Base-by-base conservation (phyloP, 345 rosid species). In the Viola odorata region DNA sequence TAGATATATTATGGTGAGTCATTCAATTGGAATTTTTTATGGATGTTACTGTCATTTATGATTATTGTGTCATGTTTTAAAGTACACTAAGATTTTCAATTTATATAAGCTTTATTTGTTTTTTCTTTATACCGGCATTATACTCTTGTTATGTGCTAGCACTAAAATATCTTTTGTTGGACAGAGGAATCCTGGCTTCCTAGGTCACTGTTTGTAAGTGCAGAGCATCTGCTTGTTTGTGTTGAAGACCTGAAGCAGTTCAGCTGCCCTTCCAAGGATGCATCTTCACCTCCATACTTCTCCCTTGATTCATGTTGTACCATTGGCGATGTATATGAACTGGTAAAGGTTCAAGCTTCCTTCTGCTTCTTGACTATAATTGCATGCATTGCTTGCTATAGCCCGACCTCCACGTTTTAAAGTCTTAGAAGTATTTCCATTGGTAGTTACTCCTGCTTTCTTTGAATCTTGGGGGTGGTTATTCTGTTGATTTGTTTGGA, bases 241-340 rank as follows among this genome's bases (percentile, higher is more conserved):
- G 37, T 53, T 41, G 99, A 94, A 79, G 96, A 90, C 71, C 78
- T 94, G 53, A 77, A 15, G 73, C 86, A 50, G 81, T 88, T 94
- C 63, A 69, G 81, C 68, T 72, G 81, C 63, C 69, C 70, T 65
- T 71, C 77, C 40, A 15, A 64, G 48, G 67, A 64, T 67, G 73
- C 70, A 54, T 77, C 79, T 64, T 81, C 78, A 13, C 65, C 73
- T 66, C 82, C 88, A 45, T 91, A 87, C 75, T 78, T 78, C 70
- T 81, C 77, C 16, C 77, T 84, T 0, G 85, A 86, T 72, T 73
- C 77, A 3, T 72, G 81, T 73, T 86, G 95, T 82, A 72, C 74
- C 53, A 71, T 91, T 45, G 65, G 76, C 65, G 80, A 81, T 45
- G 62, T 91, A 42, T 75, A 68, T 48, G 84, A 89, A 61, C 74